Evolutionary conservation across 78 protist species (phyloP).

Genomic region (Bodo saltans): DNA sequence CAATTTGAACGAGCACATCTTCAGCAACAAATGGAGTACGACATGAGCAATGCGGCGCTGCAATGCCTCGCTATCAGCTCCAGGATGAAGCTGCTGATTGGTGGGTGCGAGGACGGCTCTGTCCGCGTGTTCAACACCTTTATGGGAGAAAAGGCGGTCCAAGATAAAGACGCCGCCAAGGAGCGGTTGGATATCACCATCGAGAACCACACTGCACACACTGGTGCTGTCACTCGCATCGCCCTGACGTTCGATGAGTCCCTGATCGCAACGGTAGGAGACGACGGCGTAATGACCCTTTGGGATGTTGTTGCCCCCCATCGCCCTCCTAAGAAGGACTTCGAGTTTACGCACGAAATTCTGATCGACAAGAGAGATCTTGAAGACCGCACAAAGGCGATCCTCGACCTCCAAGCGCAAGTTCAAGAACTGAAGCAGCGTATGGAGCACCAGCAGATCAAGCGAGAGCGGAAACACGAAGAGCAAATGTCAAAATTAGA

Average conservation of each 20-base stretch:
- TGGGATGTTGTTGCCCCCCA: conserved; percentile 39
- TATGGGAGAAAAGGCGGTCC: neutral
- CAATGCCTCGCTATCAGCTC: neutral
- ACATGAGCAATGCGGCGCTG: neutral
- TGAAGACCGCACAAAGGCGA: conserved; percentile 38
- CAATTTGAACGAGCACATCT: neutral
- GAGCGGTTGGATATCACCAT: neutral
- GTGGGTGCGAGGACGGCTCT: conserved; percentile 25
- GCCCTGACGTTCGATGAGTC: conserved; percentile 43
- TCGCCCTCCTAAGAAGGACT: conserved; percentile 17
- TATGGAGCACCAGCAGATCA: conserved; percentile 38
- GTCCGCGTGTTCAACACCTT: conserved; percentile 1
- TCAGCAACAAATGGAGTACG: neutral
- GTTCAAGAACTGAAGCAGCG: conserved; percentile 47
- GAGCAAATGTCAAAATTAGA: conserved; percentile 36
- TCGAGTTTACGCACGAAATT: conserved; percentile 51
- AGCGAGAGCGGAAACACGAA: conserved; percentile 42
- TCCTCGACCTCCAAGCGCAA: conserved; percentile 24
- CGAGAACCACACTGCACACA: conserved; percentile 23
- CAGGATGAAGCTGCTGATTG: neutral
- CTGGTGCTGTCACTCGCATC: conserved; percentile 31
- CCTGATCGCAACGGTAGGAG: conserved; percentile 44
- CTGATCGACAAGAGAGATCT: conserved; percentile 51
- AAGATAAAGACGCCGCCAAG: neutral
- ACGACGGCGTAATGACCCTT: conserved; percentile 48